Evolutionary conservation across 1,139 yeast genomes (phyloP).

Genomic region (Candida sp.): DNA sequence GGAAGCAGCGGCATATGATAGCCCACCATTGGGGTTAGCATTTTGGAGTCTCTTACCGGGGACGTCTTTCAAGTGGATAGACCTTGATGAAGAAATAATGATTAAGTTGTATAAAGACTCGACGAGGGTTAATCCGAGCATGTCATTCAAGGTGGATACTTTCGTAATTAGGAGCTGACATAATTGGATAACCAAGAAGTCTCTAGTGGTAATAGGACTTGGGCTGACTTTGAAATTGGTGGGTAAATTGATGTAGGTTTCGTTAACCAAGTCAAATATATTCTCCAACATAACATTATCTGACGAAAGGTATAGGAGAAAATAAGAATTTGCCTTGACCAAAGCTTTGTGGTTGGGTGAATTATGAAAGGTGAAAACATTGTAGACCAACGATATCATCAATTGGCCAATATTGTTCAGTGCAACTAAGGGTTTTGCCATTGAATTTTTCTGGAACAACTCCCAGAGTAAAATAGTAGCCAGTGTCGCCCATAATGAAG

Average conservation of each 20-base stretch:
- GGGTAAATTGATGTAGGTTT: constrained; percentile 46
- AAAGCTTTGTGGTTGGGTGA: constrained; percentile 35
- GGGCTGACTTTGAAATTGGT: constrained; percentile 36
- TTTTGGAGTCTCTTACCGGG: constrained; percentile 26
- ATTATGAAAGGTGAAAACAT: constrained; percentile 46
- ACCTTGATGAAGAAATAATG: constrained; percentile 33
- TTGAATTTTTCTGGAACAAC: constrained; percentile 65
- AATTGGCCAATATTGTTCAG: constrained; percentile 52
- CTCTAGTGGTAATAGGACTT: constrained; percentile 52
- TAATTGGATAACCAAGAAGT: constrained; percentile 54
- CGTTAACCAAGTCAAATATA: constrained; percentile 36
- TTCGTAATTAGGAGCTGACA: constrained; percentile 18
- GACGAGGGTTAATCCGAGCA: constrained; percentile 44
- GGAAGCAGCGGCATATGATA: constrained; percentile 61
- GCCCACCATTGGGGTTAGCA: constrained; percentile 38
- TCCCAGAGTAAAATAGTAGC: constrained; percentile 70
- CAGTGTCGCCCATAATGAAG: constrained; percentile 55
- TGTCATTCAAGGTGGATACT: constrained; percentile 6
- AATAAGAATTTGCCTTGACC: constrained; percentile 57
- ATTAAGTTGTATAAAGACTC: constrained; percentile 61
- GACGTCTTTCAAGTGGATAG: constrained; percentile 17
- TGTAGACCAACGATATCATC: constrained; percentile 51
- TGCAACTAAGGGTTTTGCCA: constrained; percentile 47
- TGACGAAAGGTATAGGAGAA: constrained; percentile 59
- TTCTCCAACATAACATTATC: constrained; percentile 37